Base-by-base conservation (phyloP, 768 basidiomycete genomes). In the Suillus weaverae region DNA sequence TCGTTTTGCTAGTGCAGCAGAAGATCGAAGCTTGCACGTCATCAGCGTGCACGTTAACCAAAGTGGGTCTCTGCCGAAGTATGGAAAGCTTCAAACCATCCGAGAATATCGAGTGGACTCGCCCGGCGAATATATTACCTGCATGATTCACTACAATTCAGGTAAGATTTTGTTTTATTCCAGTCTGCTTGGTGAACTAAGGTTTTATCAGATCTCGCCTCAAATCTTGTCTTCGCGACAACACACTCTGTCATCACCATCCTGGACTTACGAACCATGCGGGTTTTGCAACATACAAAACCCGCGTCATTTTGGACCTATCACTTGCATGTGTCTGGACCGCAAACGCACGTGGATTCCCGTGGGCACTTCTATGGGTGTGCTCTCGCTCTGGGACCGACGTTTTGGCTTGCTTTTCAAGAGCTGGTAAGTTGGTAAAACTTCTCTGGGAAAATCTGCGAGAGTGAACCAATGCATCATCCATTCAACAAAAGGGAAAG, bases 311-410 rank as follows among this genome's bases (percentile, higher is more conserved):
- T 85, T 87, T 69, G 97, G 97, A 0, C 88, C 94, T 0, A 93
- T 98, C 65, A 92, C 94, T 0, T 85, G 87, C 44, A 75, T 97
- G 64, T 97, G 94, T 69, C 75, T 95, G 54, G 95, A 97, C 73
- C 86, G 87, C 39, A 92, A 90, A 71, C 87, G 85, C 32, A 85
- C 91, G 6, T 99, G 97, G 97, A 82, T 97, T 32, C 81, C 97
- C 14, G 88, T 92, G 20, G 97, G 94, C 3, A 97, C 97, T 1
- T 86, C 90, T 3, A 86, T 85, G 2, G 97, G 97, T 6, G 86
- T 90, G 16, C 78, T 99, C 14, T 88, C 92, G 0, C 82, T 99
- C 4, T 99, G 96, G 95, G 97, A 99, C 78, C 87, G 94, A 50
- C 90, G 97, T 11, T 99, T 99, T 69, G 95, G 96, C 1, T 80